These are phyloP conservation scores for Ogataea ramenticola DNA, from an alignment of 805 yeast species.

Conservation along the genomic window DNA sequence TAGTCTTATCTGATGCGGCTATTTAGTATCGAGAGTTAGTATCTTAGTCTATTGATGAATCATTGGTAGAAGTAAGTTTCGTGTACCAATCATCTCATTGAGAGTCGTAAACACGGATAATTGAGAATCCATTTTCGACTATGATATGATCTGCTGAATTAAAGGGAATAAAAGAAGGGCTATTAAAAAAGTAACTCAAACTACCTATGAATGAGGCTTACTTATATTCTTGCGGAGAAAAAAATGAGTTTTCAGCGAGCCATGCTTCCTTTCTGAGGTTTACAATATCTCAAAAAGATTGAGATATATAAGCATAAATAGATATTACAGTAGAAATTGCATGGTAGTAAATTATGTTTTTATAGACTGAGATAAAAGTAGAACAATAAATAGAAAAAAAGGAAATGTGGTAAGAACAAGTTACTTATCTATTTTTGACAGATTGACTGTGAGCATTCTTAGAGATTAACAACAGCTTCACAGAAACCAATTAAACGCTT, in stretches of 20 bases:
- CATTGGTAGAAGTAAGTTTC: neutral
- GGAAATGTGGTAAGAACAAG: no score
- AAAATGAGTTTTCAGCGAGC: no score
- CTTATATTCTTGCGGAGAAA: no score
- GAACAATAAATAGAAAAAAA: neutral
- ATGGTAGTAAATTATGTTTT: neutral
- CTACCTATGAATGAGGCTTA: no score
- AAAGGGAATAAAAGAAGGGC: no score
- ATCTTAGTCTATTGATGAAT: neutral
- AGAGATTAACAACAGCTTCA: constrained; percentile 25
- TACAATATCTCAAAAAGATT: no score
- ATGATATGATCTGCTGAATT: no score
- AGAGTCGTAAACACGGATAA: neutral
- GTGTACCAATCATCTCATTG: neutral
- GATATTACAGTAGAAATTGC: neutral
- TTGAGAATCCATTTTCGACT: neutral
- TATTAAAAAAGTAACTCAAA: neutral
- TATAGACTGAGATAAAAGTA: neutral
- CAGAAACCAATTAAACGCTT: constrained; percentile 79
- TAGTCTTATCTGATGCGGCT: constrained; percentile 11
- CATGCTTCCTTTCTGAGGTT: no score
- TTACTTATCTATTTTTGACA: no score
- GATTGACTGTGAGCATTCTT: neutral
- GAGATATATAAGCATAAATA: no score
- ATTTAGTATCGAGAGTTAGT: neutral